Percentiles rank a stretch among this genome's conserved stretches.
Evolutionary conservation across 2,329 filamentous ascomycete species (phyloP).

Genomic region (Xylaria sp.): DNA sequence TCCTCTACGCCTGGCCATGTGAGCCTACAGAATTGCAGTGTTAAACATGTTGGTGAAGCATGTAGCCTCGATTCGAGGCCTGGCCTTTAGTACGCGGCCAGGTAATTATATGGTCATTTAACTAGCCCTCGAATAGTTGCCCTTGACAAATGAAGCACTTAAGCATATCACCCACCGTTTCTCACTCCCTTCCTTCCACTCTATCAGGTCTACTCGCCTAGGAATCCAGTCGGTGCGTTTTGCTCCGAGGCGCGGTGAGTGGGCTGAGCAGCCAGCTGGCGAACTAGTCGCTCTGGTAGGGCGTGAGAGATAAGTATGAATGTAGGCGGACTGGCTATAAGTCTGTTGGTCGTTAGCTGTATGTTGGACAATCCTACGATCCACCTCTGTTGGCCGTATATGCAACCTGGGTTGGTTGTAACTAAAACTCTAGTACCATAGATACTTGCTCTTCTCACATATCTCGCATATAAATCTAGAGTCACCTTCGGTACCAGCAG

Average conservation of each 20-base stretch:
- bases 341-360: background rate
- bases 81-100: background rate
- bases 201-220: background rate
- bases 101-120: background rate
- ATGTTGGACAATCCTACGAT: background rate
- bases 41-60: background rate
- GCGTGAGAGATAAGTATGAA: background rate
- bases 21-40: background rate
- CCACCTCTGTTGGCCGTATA: too few relatives aligned
- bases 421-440: too few relatives aligned
- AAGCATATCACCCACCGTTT: background rate
- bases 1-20: background rate
- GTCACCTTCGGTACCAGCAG: too few relatives aligned
- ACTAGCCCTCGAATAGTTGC: background rate
- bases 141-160: background rate
- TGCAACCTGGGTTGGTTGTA: too few relatives aligned
- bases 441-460: too few relatives aligned
- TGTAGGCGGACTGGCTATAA: background rate
- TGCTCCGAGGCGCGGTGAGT: background rate
- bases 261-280: background rate
- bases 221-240: background rate
- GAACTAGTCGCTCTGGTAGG: background rate
- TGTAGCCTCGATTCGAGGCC: background rate
- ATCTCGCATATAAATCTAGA: too few relatives aligned
- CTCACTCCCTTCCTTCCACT: background rate